phyloP scores from a whole-genome alignment of 2,329 filamentous ascomycete genomes.

The Cordyceps cicadae region DNA sequence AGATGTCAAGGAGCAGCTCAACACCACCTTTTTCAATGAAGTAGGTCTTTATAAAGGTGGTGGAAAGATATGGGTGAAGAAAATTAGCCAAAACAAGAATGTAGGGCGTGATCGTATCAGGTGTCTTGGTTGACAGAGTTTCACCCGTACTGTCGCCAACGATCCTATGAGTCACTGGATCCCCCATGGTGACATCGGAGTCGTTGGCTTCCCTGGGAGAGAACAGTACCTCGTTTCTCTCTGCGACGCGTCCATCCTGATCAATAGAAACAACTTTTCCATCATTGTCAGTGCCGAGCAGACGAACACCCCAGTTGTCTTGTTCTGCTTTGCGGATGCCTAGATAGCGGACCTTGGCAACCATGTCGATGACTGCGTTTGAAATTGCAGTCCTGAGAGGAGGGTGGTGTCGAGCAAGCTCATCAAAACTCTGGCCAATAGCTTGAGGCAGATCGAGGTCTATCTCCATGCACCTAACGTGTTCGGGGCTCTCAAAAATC shows the following conservation, averaged over 20 bases:
- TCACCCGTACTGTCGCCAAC: conserved; percentile 6
- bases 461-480: conserved; percentile 74
- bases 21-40: conserved; percentile 76
- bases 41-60: conserved; percentile 59
- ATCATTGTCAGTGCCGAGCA: conserved; percentile 55
- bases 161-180: conserved; percentile 28
- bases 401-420: conserved; percentile 89
- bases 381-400: conserved; percentile 71
- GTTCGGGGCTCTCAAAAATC: conserved; percentile 88
- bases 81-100: conserved; percentile 72
- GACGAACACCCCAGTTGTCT: conserved; percentile 67
- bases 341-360: conserved; percentile 68
- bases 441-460: conserved; percentile 62
- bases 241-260: conserved; percentile 37
- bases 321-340: conserved; percentile 61
- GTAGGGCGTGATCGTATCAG: conserved; percentile 52
- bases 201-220: conserved; percentile 36
- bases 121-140: conserved; percentile 15
- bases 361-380: conserved; percentile 81
- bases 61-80: conserved; percentile 64
- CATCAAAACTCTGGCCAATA: conserved; percentile 82
- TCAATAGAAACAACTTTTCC: conserved; percentile 46
- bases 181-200: conserved; percentile 59
- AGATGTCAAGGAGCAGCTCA: conserved; percentile 76
- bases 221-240: conserved; percentile 19